phyloP scores from a whole-genome alignment of 2,329 filamentous ascomycete genomes.

The Trichophaea hybrida region DNA sequence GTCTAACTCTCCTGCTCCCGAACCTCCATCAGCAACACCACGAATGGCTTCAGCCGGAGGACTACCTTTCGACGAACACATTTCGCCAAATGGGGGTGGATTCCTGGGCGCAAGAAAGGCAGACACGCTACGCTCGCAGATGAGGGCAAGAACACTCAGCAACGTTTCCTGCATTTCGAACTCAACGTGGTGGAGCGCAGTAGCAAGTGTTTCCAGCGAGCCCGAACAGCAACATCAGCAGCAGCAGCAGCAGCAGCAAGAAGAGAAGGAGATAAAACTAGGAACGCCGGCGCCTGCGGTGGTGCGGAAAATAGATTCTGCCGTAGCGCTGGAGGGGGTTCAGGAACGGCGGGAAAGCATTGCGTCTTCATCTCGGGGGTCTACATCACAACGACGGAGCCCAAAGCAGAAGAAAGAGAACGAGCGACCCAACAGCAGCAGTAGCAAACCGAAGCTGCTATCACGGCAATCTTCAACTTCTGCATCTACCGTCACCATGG shows the following conservation, averaged over 20 bases:
- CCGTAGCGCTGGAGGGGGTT: not conserved
- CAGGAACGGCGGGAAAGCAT: not conserved
- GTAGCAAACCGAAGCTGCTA: no score
- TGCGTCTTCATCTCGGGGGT: not conserved
- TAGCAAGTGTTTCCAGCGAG: not conserved
- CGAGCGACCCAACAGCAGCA: no score
- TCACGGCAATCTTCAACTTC: no score
- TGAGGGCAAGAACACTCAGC: conserved; percentile 2
- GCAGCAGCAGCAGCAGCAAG: not conserved
- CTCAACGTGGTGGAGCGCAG: conserved; percentile 3
- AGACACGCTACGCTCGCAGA: not conserved
- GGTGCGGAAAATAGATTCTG: not conserved
- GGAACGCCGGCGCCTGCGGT: no score
- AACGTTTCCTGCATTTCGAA: conserved; percentile 1
- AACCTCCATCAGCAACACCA: not conserved
- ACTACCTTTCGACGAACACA: not conserved
- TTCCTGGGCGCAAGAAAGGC: not conserved
- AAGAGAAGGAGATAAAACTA: not conserved
- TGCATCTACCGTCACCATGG: no score
- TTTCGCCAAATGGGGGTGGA: not conserved
- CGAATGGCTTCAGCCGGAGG: not conserved
- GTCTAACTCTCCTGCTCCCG: not conserved
- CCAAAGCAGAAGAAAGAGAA: no score
- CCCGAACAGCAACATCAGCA: not conserved
- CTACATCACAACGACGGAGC: not conserved